Evolutionary conservation across 176 grass and related monocot species (phyloP).

Genomic region (Metroxylon sagu): DNA sequence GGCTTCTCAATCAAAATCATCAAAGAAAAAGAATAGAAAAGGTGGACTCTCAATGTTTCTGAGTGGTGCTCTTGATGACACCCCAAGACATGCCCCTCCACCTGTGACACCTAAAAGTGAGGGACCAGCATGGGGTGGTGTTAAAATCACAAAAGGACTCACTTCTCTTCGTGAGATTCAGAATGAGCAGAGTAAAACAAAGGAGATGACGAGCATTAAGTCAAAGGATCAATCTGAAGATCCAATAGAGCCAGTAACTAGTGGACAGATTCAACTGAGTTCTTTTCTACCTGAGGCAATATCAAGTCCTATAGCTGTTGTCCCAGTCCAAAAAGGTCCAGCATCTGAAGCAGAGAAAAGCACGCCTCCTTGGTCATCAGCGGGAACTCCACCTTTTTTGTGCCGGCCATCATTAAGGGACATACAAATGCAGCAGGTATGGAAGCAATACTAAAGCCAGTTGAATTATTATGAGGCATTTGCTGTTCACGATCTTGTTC

Average conservation of each 20-base stretch:
- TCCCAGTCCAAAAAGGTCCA: slow-evolving; percentile 17
- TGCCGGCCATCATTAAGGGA: slow-evolving; percentile 77
- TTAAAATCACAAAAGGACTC: slow-evolving; percentile 52
- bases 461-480: background rate
- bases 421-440: slow-evolving; percentile 98
- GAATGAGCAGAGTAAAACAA: slow-evolving; percentile 72
- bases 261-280: slow-evolving; percentile 34
- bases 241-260: slow-evolving; percentile 29
- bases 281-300: slow-evolving; percentile 54
- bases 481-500: too few relatives aligned
- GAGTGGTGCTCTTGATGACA: slow-evolving; percentile 90
- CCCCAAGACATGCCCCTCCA: slow-evolving; percentile 45
- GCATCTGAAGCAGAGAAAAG: slow-evolving; percentile 63
- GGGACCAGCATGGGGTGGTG: slow-evolving; percentile 89
- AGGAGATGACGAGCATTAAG: slow-evolving; percentile 21
- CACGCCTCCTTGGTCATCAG: slow-evolving; percentile 77
- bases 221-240: slow-evolving; percentile 35
- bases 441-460: slow-evolving; percentile 1
- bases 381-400: slow-evolving; percentile 50
- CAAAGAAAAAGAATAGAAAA: slow-evolving; percentile 93
- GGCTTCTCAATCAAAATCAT: slow-evolving; percentile 31
- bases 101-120: slow-evolving; percentile 53
- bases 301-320: slow-evolving; percentile 56
- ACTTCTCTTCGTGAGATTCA: slow-evolving; percentile 90
- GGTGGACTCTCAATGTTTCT: slow-evolving; percentile 89